Evolutionary conservation across 129 eudicot genomes (phyloP), one percentile per base, ranked within the genome.

Genomic region (Lactuca saligna): DNA sequence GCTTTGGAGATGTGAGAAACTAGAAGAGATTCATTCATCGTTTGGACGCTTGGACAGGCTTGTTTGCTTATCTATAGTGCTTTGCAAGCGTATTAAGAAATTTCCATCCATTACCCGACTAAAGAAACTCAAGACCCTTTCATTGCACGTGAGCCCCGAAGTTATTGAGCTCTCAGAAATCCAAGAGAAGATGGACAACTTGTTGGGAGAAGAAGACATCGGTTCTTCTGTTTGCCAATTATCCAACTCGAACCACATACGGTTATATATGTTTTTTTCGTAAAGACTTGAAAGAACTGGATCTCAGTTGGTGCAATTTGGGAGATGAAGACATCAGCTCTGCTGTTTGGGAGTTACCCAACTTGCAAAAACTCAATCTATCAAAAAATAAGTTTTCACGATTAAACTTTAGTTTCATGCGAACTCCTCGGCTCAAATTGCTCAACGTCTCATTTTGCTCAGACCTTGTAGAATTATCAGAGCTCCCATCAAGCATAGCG

Each of bases 51-150:
- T 25, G 39, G n/a, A 69, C 39, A 38, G 17, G 14, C 64, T 69
- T 55, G 64, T 10, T 69, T 39, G 13, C 64, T 69, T 69, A 39
- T 38, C 41, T 57, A 69, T 68, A 49, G 41, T 53, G 13, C 2
- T 35, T 20, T 68, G 73, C 55, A 7, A 57, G 32, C 13, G 25
- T 38, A 25, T 68, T 49, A 68, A 55, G 13, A 55, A 9, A 61
- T 9, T 67, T 35, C 72, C 61, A 67, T 53, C 72, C 33, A 53
- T 66, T 66, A 48, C 42, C 14, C 41, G 59, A 7, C 49, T 67
- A 51, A 54, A 67, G 51, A 67, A 34, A 9, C 61, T 67, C 15
- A 29, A 68, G 31, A 68, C 54, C 25, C 73, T 55, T 39, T 55
- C 64, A 25, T 38, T 68, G 14, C 39, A 53, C 12, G 13, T 10